Percentiles rank a stretch among this genome's conserved stretches.
These are phyloP conservation scores for Byssothecium circinans DNA, from an alignment of 2,329 filamentous ascomycete genomes.

Conservation along the genomic window DNA sequence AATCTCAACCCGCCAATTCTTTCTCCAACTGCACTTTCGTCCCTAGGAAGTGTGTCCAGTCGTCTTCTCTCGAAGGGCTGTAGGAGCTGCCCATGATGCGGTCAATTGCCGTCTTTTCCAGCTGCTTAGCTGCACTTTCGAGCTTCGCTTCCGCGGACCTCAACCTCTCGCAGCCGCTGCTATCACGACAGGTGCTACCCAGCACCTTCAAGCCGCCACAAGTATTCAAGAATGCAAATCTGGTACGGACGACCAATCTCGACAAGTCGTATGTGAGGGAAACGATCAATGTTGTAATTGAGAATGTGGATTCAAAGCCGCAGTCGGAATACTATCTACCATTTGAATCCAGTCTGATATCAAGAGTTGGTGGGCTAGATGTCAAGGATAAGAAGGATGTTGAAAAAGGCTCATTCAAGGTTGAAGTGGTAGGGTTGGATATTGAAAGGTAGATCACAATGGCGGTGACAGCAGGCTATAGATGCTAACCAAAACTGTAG, in stretches of 20 bases:
- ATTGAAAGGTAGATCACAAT: slow-evolving; percentile 50
- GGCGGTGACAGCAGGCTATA: slow-evolving; percentile 5
- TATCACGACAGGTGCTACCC: slow-evolving; percentile 52
- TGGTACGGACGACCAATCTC: slow-evolving; percentile 85
- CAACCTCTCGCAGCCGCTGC: slow-evolving; percentile 61
- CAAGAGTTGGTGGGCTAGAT: slow-evolving; percentile 80
- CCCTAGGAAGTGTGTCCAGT: not conserved
- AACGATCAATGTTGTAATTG: slow-evolving; percentile 88
- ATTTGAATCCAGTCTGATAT: slow-evolving; percentile 75
- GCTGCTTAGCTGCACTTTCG: slow-evolving; percentile 60
- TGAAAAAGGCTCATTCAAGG: slow-evolving; percentile 66
- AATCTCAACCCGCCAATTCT: slow-evolving; percentile 14
- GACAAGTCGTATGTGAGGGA: slow-evolving; percentile 93
- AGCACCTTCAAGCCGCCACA: slow-evolving; percentile 76
- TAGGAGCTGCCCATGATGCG: slow-evolving; percentile 42
- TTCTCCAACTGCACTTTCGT: not conserved
- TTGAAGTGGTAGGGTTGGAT: slow-evolving; percentile 66
- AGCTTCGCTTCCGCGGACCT: slow-evolving; percentile 60
- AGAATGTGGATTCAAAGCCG: slow-evolving; percentile 77
- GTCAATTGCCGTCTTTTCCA: slow-evolving; percentile 39
- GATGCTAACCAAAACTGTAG: slow-evolving; percentile 45
- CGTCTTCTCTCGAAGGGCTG: not conserved
- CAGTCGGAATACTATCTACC: slow-evolving; percentile 91
- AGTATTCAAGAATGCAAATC: slow-evolving; percentile 90
- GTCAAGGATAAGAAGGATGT: slow-evolving; percentile 88